A percentile compares a stretch with the other conserved stretches of the same genome.
Evolutionary conservation across 140 eudicot genomes (phyloP).

Genomic region (Anethum foeniculum): DNA sequence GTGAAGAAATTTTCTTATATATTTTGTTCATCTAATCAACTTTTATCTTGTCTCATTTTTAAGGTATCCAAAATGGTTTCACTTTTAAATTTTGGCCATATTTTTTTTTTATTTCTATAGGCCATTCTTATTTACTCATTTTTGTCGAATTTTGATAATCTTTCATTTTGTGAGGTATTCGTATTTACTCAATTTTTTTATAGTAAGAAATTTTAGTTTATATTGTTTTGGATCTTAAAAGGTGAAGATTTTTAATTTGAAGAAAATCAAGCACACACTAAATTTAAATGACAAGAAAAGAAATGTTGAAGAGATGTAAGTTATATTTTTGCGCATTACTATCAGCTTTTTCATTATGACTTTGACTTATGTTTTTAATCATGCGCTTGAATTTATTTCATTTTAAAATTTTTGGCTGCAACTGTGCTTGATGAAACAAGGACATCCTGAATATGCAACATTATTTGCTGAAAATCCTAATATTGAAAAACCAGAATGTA

Average conservation of each 20-base stretch:
- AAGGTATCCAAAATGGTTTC: no score
- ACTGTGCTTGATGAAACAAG: constrained; percentile 18
- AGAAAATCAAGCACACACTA: no score
- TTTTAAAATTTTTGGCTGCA: constrained; percentile 16
- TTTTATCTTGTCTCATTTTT: no score
- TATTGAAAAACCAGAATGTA: constrained; percentile 12
- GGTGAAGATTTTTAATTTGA: not conserved
- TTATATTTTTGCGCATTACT: not conserved
- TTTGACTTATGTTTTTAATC: not conserved
- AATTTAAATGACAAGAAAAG: not conserved
- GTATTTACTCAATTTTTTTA: not conserved
- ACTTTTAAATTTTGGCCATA: not conserved
- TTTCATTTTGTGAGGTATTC: no score
- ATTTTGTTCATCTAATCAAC: no score
- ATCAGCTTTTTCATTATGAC: not conserved
- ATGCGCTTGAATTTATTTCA: not conserved
- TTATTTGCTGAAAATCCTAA: constrained; percentile 24
- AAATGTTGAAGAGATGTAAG: constrained; percentile 30
- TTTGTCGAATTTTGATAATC: no score
- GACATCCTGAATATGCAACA: constrained; percentile 20
- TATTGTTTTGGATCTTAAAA: not conserved
- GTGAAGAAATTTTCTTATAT: not conserved
- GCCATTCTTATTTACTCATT: not conserved
- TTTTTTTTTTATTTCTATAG: not conserved
- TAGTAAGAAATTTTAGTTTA: not conserved